Base-by-base conservation (phyloP, 169 alveolate genomes). In the Plasmodium knowlesi region DNA sequence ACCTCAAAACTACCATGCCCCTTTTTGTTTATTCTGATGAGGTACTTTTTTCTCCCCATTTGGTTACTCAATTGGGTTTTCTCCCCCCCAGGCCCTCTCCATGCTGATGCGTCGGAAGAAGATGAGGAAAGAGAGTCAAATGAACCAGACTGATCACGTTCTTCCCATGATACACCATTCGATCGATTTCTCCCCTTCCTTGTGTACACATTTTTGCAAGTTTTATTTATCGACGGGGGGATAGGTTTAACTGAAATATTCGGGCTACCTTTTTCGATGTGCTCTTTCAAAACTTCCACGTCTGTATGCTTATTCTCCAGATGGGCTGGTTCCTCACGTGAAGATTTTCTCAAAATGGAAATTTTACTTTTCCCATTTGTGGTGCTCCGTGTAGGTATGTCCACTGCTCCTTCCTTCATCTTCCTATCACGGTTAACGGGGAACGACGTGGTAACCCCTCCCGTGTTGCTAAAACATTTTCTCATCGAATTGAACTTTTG, bases 1-100 rank as follows among this genome's bases (percentile, higher is more conserved):
- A 67, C 79, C 41, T 28, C n/a, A 89, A 89, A 53, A n/a, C 28
- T 0, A 4, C 94, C 94, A 57, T 61, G 39, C 14, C 94, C 94
- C 30, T 89, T 46, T 61, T 50, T 57, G 43, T 89, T 89, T 79
- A 89, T 89, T 61, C 39, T 79, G 41, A 54, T 67, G 22, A 79
- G n/a, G 50, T 89, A 81, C 34, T 32, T 85, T 85, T 76, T 85
- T 53, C n/a, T 73, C 39, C 81, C 73, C 34, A 41, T 28, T 3
- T 6, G 19, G 8, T 12, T 85, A 8, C 39, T 22, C 43, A 39
- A 32, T 5, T 25, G n/a, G 30, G 57, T 25, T 70, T 8, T 39
- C 4, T 34, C 37, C 28, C 46, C n/a, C 12, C 37, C 39, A 30
- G 34, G 43, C 1, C 79, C 53, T 14, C 57, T 70, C 6, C 57